Evolutionary conservation across 176 grass and related monocot genomes (phyloP).

Genomic region (Oryza longistaminata): DNA sequence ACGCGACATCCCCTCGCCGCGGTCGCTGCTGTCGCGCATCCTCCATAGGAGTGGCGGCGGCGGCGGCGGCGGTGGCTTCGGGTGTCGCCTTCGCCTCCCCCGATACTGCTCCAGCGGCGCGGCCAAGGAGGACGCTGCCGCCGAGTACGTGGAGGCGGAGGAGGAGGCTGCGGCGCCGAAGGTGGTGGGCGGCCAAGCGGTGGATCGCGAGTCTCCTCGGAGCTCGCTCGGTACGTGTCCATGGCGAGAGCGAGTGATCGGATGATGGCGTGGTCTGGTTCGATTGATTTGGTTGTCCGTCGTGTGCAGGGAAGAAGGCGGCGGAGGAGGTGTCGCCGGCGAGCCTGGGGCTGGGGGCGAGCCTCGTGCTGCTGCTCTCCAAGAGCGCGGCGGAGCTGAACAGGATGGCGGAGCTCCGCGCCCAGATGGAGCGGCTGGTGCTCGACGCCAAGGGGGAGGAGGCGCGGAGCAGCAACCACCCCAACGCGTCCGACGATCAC

Average conservation of each 20-base stretch:
- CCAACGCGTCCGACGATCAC: slow-evolving; percentile 24
- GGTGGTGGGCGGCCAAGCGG: neutral
- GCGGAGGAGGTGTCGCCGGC: slow-evolving; percentile 47
- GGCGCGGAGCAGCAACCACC: slow-evolving; percentile 13
- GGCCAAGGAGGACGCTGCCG: slow-evolving; percentile 6
- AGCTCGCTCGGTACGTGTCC: neutral
- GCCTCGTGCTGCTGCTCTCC: slow-evolving; percentile 62
- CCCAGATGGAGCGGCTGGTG: slow-evolving; percentile 76
- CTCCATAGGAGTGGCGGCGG: slow-evolving; percentile 24
- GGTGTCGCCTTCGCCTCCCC: slow-evolving; percentile 42
- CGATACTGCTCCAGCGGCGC: slow-evolving; percentile 34
- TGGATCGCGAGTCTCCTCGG: slow-evolving; percentile 10
- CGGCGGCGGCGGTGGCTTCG: slow-evolving; percentile 5
- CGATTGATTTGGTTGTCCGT: no score
- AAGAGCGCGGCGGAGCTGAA: slow-evolving; percentile 72
- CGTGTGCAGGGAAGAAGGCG: slow-evolving; percentile 58
- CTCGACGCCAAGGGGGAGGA: slow-evolving; percentile 50
- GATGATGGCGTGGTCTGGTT: neutral
- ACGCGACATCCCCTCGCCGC: slow-evolving; percentile 27
- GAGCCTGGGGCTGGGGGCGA: slow-evolving; percentile 72
- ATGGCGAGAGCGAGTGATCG: neutral
- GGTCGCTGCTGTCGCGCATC: slow-evolving; percentile 52
- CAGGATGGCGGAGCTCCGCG: slow-evolving; percentile 73
- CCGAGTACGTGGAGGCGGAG: neutral
- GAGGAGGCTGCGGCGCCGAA: neutral